Evolutionary conservation across 2,329 filamentous ascomycete genomes (phyloP).

Genomic region (Arthrobotrys pseudoclavata): DNA sequence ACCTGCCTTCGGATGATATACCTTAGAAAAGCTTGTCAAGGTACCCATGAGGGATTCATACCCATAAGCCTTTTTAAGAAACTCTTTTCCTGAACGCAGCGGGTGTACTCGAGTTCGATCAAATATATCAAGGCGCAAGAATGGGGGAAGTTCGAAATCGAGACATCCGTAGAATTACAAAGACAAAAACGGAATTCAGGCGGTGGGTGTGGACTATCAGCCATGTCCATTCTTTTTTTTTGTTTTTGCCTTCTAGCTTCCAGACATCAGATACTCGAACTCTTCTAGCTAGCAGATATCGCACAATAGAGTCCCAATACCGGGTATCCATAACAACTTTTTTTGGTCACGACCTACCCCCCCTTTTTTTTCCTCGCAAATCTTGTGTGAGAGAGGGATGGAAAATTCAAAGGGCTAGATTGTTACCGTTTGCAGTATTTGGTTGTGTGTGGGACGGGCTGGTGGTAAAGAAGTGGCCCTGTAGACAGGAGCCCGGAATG

Average conservation of each 20-base stretch:
- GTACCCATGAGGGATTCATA: slow-evolving; percentile 3
- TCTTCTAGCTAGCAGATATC: neutral
- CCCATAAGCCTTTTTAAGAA: slow-evolving; percentile 40
- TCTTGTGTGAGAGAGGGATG: neutral
- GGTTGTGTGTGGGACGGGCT: slow-evolving; percentile 28
- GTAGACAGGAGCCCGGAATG: slow-evolving; percentile 54
- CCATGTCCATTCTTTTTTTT: slow-evolving; percentile 32
- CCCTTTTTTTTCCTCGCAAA: slow-evolving; percentile 4
- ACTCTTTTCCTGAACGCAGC: slow-evolving; percentile 38
- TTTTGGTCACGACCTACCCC: neutral
- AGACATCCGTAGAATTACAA: slow-evolving; percentile 36
- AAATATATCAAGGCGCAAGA: slow-evolving; percentile 50
- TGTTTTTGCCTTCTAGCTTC: neutral
- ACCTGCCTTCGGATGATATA: slow-evolving; percentile 41
- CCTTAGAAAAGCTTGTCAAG: neutral
- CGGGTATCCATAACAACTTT: slow-evolving; percentile 47
- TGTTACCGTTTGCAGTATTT: slow-evolving; percentile 51
- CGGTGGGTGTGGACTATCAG: slow-evolving; percentile 29
- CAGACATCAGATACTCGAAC: slow-evolving; percentile 3
- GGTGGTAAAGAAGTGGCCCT: slow-evolving; percentile 33
- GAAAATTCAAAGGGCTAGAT: slow-evolving; percentile 40
- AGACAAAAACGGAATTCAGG: slow-evolving; percentile 10
- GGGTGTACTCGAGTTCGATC: slow-evolving; percentile 4
- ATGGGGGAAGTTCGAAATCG: slow-evolving; percentile 38
- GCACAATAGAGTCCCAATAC: slow-evolving; percentile 37